These are phyloP conservation scores for Paramecium tetraurelia DNA, from an alignment of 73 alveolate species.

Conservation along the genomic window DNA sequence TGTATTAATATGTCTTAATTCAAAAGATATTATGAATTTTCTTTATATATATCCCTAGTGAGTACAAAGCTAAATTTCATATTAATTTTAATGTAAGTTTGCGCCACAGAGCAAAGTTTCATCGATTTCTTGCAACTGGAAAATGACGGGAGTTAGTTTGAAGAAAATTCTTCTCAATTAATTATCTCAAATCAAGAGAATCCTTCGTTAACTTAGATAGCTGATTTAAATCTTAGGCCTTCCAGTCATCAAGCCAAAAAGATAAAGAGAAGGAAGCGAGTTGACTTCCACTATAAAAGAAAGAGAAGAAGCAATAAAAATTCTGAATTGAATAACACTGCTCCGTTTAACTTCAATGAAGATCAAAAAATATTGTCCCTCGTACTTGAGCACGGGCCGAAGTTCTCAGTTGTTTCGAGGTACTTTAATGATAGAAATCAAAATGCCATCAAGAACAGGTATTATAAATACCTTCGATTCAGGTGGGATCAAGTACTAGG, in stretches of 20 bases:
- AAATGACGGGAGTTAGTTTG: neutral
- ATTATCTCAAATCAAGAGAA: neutral
- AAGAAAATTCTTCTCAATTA: neutral
- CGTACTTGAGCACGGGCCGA: constrained; percentile 15
- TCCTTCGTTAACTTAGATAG: neutral
- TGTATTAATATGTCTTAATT: neutral
- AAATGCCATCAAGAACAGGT: constrained; percentile 9
- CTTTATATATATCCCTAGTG: neutral
- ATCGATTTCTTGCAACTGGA: neutral
- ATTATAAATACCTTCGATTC: constrained; percentile 22
- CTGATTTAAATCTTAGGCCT: neutral
- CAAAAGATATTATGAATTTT: neutral
- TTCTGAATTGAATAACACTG: neutral
- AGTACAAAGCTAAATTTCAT: neutral
- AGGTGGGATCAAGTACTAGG: constrained; percentile 20
- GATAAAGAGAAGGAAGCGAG: neutral
- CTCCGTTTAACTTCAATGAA: neutral
- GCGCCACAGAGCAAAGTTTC: neutral
- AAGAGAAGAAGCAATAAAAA: neutral
- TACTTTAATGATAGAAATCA: neutral
- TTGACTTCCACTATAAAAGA: neutral
- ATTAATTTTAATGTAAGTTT: neutral
- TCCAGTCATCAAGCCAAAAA: neutral
- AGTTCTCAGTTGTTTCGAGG: neutral
- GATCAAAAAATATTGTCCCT: neutral